Conservation (phyloP, 1,284 basidiomycete species). For the Pulveroboletus ridleyi region DNA sequence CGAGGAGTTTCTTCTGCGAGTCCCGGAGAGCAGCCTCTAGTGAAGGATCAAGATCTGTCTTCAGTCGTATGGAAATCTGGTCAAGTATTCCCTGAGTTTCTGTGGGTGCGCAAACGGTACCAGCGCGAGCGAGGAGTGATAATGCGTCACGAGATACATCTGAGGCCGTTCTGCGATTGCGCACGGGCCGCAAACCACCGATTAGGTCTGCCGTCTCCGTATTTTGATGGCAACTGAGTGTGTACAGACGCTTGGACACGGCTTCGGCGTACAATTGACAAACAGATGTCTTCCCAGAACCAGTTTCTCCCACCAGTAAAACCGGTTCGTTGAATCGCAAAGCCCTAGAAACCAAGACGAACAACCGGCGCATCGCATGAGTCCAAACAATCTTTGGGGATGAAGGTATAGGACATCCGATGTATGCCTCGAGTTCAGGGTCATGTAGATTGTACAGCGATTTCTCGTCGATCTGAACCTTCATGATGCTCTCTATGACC, state of each 20-base stretch:
- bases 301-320: conserved; percentile 97
- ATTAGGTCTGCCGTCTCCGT: conserved; percentile 99
- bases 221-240: conserved; percentile 97
- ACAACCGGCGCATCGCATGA: conserved; percentile 90
- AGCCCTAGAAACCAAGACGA: conserved; percentile 84
- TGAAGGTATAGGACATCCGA: conserved; percentile 63
- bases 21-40: conserved; percentile 45
- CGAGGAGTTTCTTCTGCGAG: conserved; percentile 50
- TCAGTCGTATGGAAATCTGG: conserved; percentile 43
- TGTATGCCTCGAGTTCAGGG: conserved; percentile 52
- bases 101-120: conserved; percentile 39
- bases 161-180: conserved; percentile 68
- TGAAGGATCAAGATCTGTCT: conserved; percentile 37
- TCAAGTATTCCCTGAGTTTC: conserved; percentile 45
- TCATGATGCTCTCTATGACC: conserved; percentile 92
- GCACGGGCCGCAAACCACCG: conserved; percentile 92
- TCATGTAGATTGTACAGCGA: conserved; percentile 72
- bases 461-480: conserved; percentile 82
- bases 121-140: conserved; percentile 47
- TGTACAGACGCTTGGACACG: conserved; percentile 67
- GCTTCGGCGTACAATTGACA: conserved; percentile 90
- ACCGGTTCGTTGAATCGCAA: conserved; percentile 94
- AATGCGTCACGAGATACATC: conserved; percentile 52
- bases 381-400: conserved; percentile 85
- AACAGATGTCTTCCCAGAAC: conserved; percentile 97